phyloP scores from a whole-genome alignment of 2,329 filamentous ascomycete species.

The Dactylellina haptotyla region DNA sequence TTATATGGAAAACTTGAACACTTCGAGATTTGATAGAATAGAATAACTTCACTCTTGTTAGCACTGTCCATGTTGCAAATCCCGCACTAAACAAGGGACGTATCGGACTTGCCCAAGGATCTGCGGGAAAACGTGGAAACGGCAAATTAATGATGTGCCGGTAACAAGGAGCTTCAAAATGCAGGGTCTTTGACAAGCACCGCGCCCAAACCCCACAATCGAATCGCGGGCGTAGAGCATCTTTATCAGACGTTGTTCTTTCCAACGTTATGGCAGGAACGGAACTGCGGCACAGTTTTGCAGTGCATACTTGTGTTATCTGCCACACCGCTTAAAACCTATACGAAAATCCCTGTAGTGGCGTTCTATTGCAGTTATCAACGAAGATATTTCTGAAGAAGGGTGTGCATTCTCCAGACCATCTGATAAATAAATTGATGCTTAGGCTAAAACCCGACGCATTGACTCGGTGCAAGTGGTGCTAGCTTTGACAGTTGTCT shows the following conservation, averaged over 20 bases:
- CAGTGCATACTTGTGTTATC: background rate
- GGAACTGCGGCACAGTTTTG: background rate
- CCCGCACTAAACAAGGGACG: background rate
- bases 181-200: background rate
- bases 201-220: no score
- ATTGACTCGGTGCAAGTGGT: background rate
- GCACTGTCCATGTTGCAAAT: conserved; percentile 3
- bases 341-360: background rate
- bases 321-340: background rate
- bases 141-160: background rate
- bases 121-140: background rate
- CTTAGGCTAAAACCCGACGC: conserved; percentile 2
- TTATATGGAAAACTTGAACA: no score
- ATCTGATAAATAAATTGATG: background rate
- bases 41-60: background rate
- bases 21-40: no score
- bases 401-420: no score
- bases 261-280: background rate
- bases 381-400: background rate
- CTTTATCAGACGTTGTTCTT: background rate
- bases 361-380: background rate
- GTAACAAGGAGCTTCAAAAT: background rate
- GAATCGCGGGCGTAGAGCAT: no score
- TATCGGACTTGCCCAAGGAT: background rate
- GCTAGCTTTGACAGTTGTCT: no score